These are phyloP conservation scores for Aspergillus aculeatinus DNA, from an alignment of 2,329 filamentous ascomycete species.

Conservation along the genomic window DNA sequence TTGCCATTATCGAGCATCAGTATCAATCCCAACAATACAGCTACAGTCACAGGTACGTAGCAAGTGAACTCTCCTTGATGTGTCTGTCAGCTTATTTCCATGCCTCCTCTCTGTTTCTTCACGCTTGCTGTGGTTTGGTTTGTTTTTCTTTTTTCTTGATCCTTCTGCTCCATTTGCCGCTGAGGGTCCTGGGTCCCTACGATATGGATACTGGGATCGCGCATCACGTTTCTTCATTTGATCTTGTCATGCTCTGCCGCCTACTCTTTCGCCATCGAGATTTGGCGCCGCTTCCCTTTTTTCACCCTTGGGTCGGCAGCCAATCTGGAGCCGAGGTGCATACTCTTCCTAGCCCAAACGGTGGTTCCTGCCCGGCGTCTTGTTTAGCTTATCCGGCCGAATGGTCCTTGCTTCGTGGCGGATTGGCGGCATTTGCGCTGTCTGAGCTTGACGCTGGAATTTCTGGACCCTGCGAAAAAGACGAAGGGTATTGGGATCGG, in stretches of 20 bases:
- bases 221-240: not conserved
- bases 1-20: not conserved
- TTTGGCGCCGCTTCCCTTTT: not conserved
- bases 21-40: not conserved
- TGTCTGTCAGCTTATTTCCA: not conserved
- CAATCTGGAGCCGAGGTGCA: constrained; percentile 12
- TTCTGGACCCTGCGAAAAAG: constrained; percentile 14
- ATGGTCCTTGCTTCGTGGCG: constrained; percentile 28
- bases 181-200: not conserved
- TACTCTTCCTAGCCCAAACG: constrained; percentile 18
- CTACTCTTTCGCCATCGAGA: not conserved
- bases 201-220: not conserved
- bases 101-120: no score
- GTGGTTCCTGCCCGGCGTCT: constrained; percentile 19
- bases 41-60: not conserved
- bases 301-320: constrained; percentile 5
- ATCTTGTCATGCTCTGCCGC: not conserved
- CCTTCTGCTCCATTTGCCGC: not conserved
- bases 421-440: constrained; percentile 17
- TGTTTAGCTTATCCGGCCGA: constrained; percentile 19
- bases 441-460: constrained; percentile 18
- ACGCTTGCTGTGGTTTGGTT: not conserved
- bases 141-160: not conserved
- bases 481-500: no score
- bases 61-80: not conserved